phyloP scores from a whole-genome alignment of 495 filamentous ascomycete genomes.

The Penicillium cinerascens region DNA sequence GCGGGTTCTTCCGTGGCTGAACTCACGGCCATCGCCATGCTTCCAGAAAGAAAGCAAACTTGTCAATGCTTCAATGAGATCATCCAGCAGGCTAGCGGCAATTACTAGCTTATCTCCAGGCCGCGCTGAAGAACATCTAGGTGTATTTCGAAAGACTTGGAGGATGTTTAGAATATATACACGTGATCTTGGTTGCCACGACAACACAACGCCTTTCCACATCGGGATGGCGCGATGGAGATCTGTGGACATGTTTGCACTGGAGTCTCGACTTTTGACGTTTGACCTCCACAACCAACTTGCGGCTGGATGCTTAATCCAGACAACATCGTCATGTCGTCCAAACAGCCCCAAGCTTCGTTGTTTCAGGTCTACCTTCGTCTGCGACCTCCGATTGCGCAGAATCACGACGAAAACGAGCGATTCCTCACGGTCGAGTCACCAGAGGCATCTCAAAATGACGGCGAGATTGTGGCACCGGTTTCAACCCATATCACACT shows the following conservation, averaged over 20 bases:
- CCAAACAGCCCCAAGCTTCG: slow-evolving; percentile 50
- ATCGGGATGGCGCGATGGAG: slow-evolving; percentile 10
- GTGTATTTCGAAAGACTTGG: neutral
- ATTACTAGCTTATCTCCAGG: neutral
- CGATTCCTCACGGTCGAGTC: slow-evolving; percentile 77
- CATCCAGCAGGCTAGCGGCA: neutral
- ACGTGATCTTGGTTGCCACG: slow-evolving; percentile 14
- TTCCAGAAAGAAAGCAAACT: neutral
- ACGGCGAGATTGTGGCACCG: slow-evolving; percentile 32
- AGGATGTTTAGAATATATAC: neutral
- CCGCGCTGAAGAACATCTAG: neutral
- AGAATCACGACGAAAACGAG: slow-evolving; percentile 45
- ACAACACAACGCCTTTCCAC: slow-evolving; percentile 12
- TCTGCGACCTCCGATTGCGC: slow-evolving; percentile 65
- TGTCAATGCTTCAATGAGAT: neutral
- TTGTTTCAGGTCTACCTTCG: slow-evolving; percentile 93
- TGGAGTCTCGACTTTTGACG: slow-evolving; percentile 4
- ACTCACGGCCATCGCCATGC: neutral
- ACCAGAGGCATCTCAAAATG: slow-evolving; percentile 31
- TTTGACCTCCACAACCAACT: slow-evolving; percentile 13
- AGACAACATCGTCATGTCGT: slow-evolving; percentile 18
- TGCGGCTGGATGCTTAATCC: neutral
- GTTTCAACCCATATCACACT: slow-evolving; percentile 80
- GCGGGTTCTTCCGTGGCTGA: neutral
- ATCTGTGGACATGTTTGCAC: slow-evolving; percentile 17